Base-by-base conservation (phyloP, 1,284 basidiomycete species). In the Peniophora sp. region DNA sequence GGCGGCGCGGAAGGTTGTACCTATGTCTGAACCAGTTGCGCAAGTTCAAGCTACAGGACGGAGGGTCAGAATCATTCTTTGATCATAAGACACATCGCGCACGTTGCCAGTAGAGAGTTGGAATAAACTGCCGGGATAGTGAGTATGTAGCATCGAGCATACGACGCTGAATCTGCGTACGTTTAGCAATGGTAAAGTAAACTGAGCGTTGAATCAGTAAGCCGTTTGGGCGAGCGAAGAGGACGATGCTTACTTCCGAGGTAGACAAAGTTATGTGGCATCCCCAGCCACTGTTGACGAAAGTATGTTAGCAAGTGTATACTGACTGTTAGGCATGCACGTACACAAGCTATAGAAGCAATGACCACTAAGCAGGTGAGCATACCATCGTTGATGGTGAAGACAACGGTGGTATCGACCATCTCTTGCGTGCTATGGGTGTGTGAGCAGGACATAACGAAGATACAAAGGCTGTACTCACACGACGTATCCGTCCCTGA, bases 111-210 rank as follows among this genome's bases (percentile, higher is more conserved):
- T 45, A 61, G 50, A 2, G 61, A 61, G 49, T 60, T 61, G 3
- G 59, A 56, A 45, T 61, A 62, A 3, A 58, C 61, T 62, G 43
- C 32, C 32, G 39, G 11, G 32, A 19, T 32, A 22, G 34, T 19
- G 22, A 1, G 44, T 14, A 35, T 16, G 16, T 22, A 39, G 14
- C 39, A 17, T 10, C 16, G 27, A 9, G 27, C 12, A 3, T 19
- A 32, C 14, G 39, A 32, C 20, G 35, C 12, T 11, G 20, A 34
- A 14, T 23, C 19, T 22, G 49, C 60, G 24, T 50, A 63, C 61
- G 57, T 50, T 63, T 63, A 39, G 59, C 59, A 52, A 61, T 63
- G 16, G 53, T 55, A 2, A 62, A 52, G 36, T 59, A 58, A 46
- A 63, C 27, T 32, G 27, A 5, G 27, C 12, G 12, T 6, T 6